A percentile compares a stretch with the other conserved stretches of the same genome.
Conservation (phyloP, 179 eudicot genomes). For the Corrigiola litoralis region DNA sequence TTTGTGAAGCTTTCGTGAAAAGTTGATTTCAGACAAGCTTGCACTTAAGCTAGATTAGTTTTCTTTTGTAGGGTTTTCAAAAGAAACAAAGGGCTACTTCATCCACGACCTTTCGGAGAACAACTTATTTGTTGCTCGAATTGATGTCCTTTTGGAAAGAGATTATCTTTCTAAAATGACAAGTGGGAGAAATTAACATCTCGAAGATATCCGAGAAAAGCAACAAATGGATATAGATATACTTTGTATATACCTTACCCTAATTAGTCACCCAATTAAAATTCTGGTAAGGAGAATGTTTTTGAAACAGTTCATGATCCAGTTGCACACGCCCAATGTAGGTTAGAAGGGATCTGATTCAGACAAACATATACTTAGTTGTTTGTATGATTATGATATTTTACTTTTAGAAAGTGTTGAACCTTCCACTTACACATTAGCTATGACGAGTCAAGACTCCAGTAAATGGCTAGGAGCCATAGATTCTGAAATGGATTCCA, state of each 20-base stretch:
- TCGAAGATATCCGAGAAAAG: no score
- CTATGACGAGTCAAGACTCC: neutral
- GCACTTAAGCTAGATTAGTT: neutral
- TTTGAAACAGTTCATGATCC: neutral
- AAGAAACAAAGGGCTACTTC: conserved; percentile 1
- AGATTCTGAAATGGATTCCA: no score
- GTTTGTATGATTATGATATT: neutral
- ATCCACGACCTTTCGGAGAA: neutral
- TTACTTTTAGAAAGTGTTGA: neutral
- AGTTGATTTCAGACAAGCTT: neutral
- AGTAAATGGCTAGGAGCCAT: no score
- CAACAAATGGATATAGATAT: neutral
- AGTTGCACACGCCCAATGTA: neutral
- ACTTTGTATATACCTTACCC: neutral
- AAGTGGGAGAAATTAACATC: neutral
- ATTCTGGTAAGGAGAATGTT: neutral
- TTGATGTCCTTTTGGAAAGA: neutral
- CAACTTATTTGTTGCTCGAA: conserved; percentile 1
- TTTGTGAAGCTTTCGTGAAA: no score
- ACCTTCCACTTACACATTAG: neutral
- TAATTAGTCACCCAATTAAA: neutral
- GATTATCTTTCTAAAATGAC: neutral
- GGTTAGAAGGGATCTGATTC: neutral
- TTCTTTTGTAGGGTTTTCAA: neutral
- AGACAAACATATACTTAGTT: neutral